A percentile compares a stretch with the other conserved stretches of the same genome.
phyloP scores from a whole-genome alignment of 2,329 filamentous ascomycete genomes.

The Fusarium sp. region DNA sequence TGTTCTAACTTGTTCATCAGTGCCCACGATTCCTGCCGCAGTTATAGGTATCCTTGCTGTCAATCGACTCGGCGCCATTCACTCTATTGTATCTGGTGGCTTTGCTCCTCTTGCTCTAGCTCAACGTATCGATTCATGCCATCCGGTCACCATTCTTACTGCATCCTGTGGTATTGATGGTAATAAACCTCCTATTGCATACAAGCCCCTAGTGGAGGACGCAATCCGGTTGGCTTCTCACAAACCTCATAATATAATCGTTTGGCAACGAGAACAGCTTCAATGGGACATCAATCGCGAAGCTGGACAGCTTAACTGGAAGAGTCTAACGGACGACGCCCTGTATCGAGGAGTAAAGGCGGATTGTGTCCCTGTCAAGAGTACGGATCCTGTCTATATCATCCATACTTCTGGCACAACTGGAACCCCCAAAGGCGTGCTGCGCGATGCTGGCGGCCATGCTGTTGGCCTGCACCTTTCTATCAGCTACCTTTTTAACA shows the following conservation, averaged over 20 bases:
- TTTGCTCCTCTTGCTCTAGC: slow-evolving; percentile 86
- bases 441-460: slow-evolving; percentile 86
- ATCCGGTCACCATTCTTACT: slow-evolving; percentile 82
- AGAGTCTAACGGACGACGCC: slow-evolving; percentile 79
- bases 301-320: slow-evolving; percentile 84
- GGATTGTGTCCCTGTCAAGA: slow-evolving; percentile 81
- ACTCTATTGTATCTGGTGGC: slow-evolving; percentile 93
- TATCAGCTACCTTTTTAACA: slow-evolving; percentile 84
- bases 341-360: slow-evolving; percentile 75
- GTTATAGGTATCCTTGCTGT: slow-evolving; percentile 88
- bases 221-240: slow-evolving; percentile 76
- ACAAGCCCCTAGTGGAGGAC: slow-evolving; percentile 80
- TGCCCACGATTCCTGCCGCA: slow-evolving; percentile 95
- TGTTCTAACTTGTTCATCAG: slow-evolving; percentile 56
- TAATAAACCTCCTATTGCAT: slow-evolving; percentile 81
- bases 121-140: slow-evolving; percentile 87
- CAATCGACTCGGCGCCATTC: slow-evolving; percentile 85
- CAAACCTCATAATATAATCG: slow-evolving; percentile 79
- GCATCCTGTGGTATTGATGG: slow-evolving; percentile 95
- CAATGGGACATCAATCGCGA: slow-evolving; percentile 79
- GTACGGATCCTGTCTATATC: slow-evolving; percentile 86
- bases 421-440: slow-evolving; percentile 83
- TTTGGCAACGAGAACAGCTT: slow-evolving; percentile 87
- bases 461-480: slow-evolving; percentile 87
- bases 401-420: slow-evolving; percentile 92